These are phyloP conservation scores for Colletotrichum higginsianum DNA, from an alignment of 2,329 filamentous ascomycete species.

Conservation along the genomic window DNA sequence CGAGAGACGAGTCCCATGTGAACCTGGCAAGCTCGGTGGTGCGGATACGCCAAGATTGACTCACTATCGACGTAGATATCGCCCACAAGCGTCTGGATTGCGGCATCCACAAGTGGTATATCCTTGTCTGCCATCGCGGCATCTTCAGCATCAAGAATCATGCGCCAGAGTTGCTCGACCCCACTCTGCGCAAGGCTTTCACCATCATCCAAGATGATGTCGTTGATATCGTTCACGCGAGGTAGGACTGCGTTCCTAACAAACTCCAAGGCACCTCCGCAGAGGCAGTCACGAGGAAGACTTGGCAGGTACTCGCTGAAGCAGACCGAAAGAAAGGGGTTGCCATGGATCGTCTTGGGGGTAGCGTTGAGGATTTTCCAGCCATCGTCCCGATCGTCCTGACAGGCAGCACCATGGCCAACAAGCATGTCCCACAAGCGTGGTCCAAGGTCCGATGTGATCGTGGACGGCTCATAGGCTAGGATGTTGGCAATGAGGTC, in stretches of 20 bases:
- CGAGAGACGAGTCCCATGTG: conserved; percentile 81
- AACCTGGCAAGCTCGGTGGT: conserved; percentile 66
- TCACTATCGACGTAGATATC: conserved; percentile 77
- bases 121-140: conserved; percentile 63
- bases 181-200: conserved; percentile 67
- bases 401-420: conserved; percentile 71
- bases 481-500: conserved; percentile 74
- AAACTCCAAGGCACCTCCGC: conserved; percentile 74
- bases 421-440: conserved; percentile 82
- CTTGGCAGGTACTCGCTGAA: conserved; percentile 70
- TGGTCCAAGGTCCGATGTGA: conserved; percentile 73
- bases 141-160: conserved; percentile 79
- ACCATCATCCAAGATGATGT: conserved; percentile 66
- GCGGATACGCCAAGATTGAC: conserved; percentile 65
- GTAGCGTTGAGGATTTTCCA: conserved; percentile 77
- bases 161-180: conserved; percentile 85
- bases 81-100: conserved; percentile 78
- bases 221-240: conserved; percentile 60
- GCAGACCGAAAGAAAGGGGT: conserved; percentile 70
- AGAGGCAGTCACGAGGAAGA: conserved; percentile 72
- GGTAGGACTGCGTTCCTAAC: conserved; percentile 67
- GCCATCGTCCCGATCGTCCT: conserved; percentile 74
- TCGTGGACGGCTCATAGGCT: conserved; percentile 70
- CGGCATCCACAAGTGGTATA: conserved; percentile 66
- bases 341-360: conserved; percentile 61